Evolutionary conservation across 2,329 filamentous ascomycete genomes (phyloP).

Genomic region (Fusarium sp.): DNA sequence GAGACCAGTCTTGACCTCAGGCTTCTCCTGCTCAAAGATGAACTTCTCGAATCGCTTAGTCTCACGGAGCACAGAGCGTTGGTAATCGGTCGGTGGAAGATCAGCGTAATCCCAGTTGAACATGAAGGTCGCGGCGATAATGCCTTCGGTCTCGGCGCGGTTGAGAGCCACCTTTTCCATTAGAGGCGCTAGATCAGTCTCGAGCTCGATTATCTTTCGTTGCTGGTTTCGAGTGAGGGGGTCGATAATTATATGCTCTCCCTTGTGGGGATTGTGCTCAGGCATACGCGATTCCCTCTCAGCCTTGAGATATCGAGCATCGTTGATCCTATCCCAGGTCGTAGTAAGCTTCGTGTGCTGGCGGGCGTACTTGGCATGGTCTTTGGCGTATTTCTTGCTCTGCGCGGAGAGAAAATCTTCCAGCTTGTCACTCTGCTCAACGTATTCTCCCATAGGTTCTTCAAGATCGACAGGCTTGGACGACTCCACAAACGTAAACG

Average conservation of each 20-base stretch:
- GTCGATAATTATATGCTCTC: neutral
- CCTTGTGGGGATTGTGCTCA: neutral
- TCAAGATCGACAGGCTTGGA: slow-evolving; percentile 15
- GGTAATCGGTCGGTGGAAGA: slow-evolving; percentile 20
- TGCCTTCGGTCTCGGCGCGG: slow-evolving; percentile 29
- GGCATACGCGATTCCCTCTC: neutral
- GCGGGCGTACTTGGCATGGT: neutral
- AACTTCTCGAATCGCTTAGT: slow-evolving; percentile 6
- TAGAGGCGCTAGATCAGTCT: slow-evolving; percentile 11
- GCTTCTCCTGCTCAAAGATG: neutral
- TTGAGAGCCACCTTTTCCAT: slow-evolving; percentile 24
- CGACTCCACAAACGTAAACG: neutral
- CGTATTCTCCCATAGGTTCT: slow-evolving; percentile 13
- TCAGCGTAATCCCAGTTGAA: slow-evolving; percentile 25
- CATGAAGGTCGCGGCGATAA: slow-evolving; percentile 34
- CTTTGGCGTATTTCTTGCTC: neutral
- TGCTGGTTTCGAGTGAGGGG: slow-evolving; percentile 8
- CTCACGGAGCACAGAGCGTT: slow-evolving; percentile 25
- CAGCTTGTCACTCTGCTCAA: slow-evolving; percentile 13
- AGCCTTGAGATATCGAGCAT: neutral
- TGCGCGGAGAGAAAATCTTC: slow-evolving; percentile 14
- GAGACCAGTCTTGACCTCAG: neutral
- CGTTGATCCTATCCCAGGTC: slow-evolving; percentile 1
- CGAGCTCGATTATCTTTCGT: slow-evolving; percentile 12
- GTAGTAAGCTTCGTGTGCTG: neutral